Evolutionary conservation across 352 stramenopile species (phyloP).

Genomic region (Globisporangium solare): DNA sequence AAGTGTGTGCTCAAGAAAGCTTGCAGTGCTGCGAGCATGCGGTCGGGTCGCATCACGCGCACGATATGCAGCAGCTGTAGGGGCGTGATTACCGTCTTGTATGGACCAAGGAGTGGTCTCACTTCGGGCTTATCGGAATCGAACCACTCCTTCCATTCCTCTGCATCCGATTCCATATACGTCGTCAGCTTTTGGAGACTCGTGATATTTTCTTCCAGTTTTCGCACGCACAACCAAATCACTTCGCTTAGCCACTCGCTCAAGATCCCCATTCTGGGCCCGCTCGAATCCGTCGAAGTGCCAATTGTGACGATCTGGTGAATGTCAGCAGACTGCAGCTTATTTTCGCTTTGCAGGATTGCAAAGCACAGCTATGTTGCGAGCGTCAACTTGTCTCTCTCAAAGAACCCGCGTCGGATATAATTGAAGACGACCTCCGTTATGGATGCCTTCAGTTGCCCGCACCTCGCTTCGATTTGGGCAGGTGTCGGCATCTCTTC

Average conservation of each 20-base stretch:
- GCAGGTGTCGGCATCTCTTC: constrained; percentile 48
- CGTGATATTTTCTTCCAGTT: constrained; percentile 81
- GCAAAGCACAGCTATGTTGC: constrained; percentile 91
- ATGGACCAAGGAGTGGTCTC: constrained; percentile 87
- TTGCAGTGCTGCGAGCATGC: constrained; percentile 68
- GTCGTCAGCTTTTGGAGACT: constrained; percentile 91
- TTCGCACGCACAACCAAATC: constrained; percentile 89
- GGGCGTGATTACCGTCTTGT: constrained; percentile 34
- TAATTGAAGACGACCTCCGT: constrained; percentile 93
- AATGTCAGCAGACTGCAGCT: constrained; percentile 47
- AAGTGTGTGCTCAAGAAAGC: constrained; percentile 60
- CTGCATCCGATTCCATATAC: constrained; percentile 92
- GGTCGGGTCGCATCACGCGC: constrained; percentile 77
- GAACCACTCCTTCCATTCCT: constrained; percentile 96
- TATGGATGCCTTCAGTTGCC: constrained; percentile 58
- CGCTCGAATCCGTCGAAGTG: constrained; percentile 31
- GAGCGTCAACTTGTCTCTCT: constrained; percentile 91
- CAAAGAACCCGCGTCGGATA: constrained; percentile 91
- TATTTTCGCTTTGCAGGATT: constrained; percentile 79
- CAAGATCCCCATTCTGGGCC: constrained; percentile 82
- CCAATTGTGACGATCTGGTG: constrained; percentile 74
- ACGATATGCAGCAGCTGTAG: constrained; percentile 77
- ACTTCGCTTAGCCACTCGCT: constrained; percentile 89
- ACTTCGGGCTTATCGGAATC: constrained; percentile 89
- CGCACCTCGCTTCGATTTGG: constrained; percentile 52